Evolutionary conservation across 2,329 filamentous ascomycete species (phyloP), one percentile per base, ranked within the genome.

Genomic region (Nectriaceae sp.): DNA sequence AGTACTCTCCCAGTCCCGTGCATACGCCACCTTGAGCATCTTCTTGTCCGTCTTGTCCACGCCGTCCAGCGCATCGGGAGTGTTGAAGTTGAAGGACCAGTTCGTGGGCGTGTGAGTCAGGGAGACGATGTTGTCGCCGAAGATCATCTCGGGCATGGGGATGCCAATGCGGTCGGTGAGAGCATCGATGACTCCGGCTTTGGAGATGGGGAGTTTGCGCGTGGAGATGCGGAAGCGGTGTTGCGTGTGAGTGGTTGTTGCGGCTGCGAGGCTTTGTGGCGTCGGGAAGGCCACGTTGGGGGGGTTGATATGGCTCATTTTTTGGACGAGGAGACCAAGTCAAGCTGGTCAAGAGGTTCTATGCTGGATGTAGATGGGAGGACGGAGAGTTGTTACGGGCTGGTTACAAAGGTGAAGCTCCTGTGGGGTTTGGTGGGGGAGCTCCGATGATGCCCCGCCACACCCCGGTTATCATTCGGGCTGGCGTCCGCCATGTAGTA

Each of bases 101-200:
- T 84, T 83, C n/a, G 80, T 84, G 18, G 80, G 78, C n/a, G 74
- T 53, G 72, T 97, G 90, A 44, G 84, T 77, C 51, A 99, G 79
- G 5, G 82, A 74, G 35, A 96, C 85, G 49, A 88, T 75, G 70
- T 99, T 99, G 75, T 99, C 92, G 53, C 94, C 94, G 66, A 99
- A 99, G 57, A 99, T 99, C 94, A 99, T 99, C 75, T 99, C 94
- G 8, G 94, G 94, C 35, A 93, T 84, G 16, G 93, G 85, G 65
- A 99, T 97, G 22, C 86, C 85, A 45, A 99, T 79, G 54, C 82
- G 83, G 48, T 79, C 77, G 35, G 86, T 85, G 83, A 99, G 89
- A 31, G 82, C 83, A 65, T 96, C 91, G 65, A 99, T 97, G 42
- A 91, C 89, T 5, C 82, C 88, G 39, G 92, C 85, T 70, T 96